Conservation (phyloP, 768 basidiomycete genomes). For the Daedalea quercina region DNA sequence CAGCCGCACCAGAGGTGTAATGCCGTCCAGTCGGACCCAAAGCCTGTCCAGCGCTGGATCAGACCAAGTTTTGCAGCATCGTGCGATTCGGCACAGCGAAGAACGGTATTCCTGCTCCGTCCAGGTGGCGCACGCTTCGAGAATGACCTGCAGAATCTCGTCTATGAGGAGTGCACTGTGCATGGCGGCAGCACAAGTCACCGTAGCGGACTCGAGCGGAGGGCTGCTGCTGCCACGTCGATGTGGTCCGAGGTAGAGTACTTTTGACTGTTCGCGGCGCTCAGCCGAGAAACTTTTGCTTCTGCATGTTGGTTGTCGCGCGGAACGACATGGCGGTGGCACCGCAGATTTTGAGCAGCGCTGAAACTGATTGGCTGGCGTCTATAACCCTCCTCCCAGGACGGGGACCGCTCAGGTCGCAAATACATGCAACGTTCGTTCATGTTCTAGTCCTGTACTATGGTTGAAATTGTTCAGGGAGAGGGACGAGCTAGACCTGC, state of each 20-base stretch:
- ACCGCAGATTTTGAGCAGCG: not conserved
- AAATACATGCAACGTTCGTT: not conserved
- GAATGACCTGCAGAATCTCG: conserved; percentile 19
- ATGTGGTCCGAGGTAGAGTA: not conserved
- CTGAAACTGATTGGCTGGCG: not conserved
- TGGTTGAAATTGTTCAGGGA: too few relatives aligned
- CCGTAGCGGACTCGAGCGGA: too few relatives aligned
- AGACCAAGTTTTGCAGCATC: conserved; percentile 21
- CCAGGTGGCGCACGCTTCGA: conserved; percentile 20
- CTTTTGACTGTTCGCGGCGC: not conserved
- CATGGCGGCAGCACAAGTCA: conserved; percentile 8
- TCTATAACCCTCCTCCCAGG: not conserved
- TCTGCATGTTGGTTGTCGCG: not conserved
- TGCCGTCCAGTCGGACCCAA: conserved; percentile 17
- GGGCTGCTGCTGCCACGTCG: not conserved
- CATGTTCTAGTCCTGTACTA: not conserved
- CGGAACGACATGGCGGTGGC: not conserved
- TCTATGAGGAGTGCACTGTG: conserved; percentile 23
- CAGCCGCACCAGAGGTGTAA: conserved; percentile 14
- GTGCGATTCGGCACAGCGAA: conserved; percentile 18
- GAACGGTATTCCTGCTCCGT: conserved; percentile 9
- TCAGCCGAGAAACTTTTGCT: not conserved
- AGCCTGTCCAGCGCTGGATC: conserved; percentile 21
- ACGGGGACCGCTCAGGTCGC: not conserved
- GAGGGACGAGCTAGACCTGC: too few relatives aligned